These are phyloP conservation scores for Osmanthus fragrans DNA, from an alignment of 257 asterid species.

Conservation along the genomic window DNA sequence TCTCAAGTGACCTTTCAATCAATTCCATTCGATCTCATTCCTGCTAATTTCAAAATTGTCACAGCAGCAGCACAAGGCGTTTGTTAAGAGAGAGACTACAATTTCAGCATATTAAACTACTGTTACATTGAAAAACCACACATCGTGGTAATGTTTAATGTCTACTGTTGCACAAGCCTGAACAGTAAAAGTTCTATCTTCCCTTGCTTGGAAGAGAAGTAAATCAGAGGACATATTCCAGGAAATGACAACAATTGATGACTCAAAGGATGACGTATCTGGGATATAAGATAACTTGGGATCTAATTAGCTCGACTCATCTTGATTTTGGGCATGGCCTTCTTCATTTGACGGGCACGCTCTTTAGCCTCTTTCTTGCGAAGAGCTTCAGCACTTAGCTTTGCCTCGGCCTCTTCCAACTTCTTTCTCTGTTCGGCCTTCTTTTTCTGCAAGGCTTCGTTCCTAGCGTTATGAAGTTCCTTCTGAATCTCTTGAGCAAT, in stretches of 20 bases:
- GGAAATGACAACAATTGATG: slow-evolving; percentile 11
- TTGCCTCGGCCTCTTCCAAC: slow-evolving; percentile 84
- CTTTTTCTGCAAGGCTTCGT: slow-evolving; percentile 80
- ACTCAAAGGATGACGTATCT: background rate
- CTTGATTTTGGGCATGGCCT: slow-evolving; percentile 88
- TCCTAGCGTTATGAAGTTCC: slow-evolving; percentile 85
- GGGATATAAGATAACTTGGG: background rate
- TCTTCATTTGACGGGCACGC: slow-evolving; percentile 85
- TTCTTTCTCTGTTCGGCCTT: slow-evolving; percentile 86
- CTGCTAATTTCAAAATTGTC: background rate
- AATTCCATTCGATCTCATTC: background rate
- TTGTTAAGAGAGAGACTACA: background rate
- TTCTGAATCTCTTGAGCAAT: slow-evolving; percentile 79
- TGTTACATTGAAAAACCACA: slow-evolving; percentile 23
- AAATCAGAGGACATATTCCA: background rate
- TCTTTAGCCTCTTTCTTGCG: slow-evolving; percentile 95
- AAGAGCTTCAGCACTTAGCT: slow-evolving; percentile 84
- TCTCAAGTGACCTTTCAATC: background rate
- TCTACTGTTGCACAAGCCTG: slow-evolving; percentile 22
- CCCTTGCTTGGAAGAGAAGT: slow-evolving; percentile 15
- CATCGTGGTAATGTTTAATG: slow-evolving; percentile 22
- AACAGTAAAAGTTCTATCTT: slow-evolving; percentile 19
- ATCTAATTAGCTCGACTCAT: slow-evolving; percentile 68
- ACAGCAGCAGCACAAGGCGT: background rate
- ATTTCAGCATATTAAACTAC: background rate